phyloP scores from a whole-genome alignment of 2,329 filamentous ascomycete species.

The Xylaria digitata region DNA sequence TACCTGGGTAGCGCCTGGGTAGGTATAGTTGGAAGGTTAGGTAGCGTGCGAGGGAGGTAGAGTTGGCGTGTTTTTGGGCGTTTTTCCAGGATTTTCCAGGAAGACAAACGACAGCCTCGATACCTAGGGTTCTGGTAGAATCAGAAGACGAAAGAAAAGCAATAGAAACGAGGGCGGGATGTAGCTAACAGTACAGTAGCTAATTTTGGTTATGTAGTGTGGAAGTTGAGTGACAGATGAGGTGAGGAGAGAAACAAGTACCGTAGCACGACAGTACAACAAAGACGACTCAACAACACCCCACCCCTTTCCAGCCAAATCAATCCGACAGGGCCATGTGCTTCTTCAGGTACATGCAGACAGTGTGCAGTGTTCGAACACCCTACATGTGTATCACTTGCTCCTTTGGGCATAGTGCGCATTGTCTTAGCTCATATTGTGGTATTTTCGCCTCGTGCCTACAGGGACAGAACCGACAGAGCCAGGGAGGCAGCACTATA shows the following conservation, averaged over 20 bases:
- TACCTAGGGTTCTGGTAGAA: neutral
- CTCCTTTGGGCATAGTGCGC: conserved; percentile 32
- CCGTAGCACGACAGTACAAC: conserved; percentile 19
- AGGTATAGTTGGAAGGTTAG: too few relatives aligned
- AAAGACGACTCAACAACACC: conserved; percentile 18
- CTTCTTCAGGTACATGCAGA: conserved; percentile 36
- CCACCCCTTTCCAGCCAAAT: conserved; percentile 31
- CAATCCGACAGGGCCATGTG: conserved; percentile 37
- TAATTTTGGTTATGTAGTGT: conserved; percentile 20
- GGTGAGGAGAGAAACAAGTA: conserved; percentile 28
- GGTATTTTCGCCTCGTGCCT: conserved; percentile 31
- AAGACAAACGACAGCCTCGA: conserved; percentile 1
- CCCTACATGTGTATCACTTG: conserved; percentile 30
- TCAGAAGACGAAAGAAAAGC: conserved; percentile 14
- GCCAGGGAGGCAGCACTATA: neutral
- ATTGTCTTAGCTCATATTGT: conserved; percentile 27
- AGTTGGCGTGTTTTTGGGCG: conserved; percentile 5
- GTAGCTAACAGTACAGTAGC: conserved; percentile 4
- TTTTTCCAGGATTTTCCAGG: neutral
- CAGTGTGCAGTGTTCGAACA: conserved; percentile 29
- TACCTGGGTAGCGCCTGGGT: too few relatives aligned
- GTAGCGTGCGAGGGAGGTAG: neutral
- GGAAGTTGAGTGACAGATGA: conserved; percentile 25
- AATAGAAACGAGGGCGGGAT: conserved; percentile 11
- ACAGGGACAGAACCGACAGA: conserved; percentile 8